phyloP scores from a whole-genome alignment of 805 yeast species.

The Candida caryicola region DNA sequence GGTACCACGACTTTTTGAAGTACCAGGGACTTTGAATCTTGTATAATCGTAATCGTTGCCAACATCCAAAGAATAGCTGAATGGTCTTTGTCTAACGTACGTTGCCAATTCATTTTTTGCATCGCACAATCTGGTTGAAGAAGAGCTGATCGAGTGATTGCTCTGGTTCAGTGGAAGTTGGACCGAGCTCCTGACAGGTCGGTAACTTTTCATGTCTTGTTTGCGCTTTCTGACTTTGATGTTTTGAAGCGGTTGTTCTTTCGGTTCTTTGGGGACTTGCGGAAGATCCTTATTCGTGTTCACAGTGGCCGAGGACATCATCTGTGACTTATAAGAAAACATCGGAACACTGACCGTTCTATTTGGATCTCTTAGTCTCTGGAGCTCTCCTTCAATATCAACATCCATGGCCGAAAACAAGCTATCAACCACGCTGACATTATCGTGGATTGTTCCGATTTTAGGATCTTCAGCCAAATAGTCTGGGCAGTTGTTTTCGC shows the following conservation, averaged over 20 bases:
- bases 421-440: constrained; percentile 4
- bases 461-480: constrained; percentile 1
- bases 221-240: constrained; percentile 6
- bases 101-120: constrained; percentile 15
- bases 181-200: constrained; percentile 1
- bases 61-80: constrained; percentile 25
- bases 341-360: constrained; percentile 6
- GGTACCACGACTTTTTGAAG: background rate
- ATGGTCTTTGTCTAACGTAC: constrained; percentile 25
- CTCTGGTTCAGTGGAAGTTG: constrained; percentile 2
- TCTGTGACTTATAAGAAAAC: background rate
- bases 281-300: constrained; percentile 7
- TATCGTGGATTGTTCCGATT: background rate
- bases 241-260: background rate
- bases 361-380: constrained; percentile 1
- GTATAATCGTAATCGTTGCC: constrained; percentile 19
- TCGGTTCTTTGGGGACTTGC: background rate
- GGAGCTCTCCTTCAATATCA: constrained; percentile 2
- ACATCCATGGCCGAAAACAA: constrained; percentile 5
- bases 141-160: background rate
- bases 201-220: constrained; percentile 7
- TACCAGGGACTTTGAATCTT: constrained; percentile 1
- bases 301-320: background rate
- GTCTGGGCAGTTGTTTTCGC: background rate
- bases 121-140: constrained; percentile 1